These are phyloP conservation scores for Candida ortonii DNA, from an alignment of 805 yeast species.

Conservation along the genomic window DNA sequence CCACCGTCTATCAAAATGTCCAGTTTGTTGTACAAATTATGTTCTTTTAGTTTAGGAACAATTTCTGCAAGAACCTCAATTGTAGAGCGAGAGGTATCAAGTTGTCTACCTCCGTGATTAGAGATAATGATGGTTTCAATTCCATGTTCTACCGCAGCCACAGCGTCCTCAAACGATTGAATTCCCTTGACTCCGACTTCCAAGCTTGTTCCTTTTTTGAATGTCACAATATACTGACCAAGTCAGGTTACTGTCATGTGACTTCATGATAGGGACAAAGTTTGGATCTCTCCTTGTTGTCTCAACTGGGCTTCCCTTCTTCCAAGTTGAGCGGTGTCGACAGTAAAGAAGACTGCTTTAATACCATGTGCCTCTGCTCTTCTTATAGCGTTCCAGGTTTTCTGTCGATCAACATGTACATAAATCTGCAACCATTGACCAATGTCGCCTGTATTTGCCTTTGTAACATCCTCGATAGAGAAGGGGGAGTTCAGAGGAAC, in stretches of 20 bases:
- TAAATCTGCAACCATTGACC: conserved; percentile 81
- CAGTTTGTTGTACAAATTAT: conserved; percentile 34
- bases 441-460: conserved; percentile 58
- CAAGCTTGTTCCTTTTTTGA: conserved; percentile 41
- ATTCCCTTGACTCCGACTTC: conserved; percentile 56
- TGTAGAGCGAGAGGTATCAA: conserved; percentile 57
- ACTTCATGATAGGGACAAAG: conserved; percentile 43
- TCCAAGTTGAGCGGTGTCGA: conserved; percentile 84
- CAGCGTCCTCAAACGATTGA: conserved; percentile 59
- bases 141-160: conserved; percentile 51
- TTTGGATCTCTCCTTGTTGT: not conserved
- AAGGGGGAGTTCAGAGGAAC: conserved; percentile 82
- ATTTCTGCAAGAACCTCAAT: conserved; percentile 55
- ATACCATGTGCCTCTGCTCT: conserved; percentile 56
- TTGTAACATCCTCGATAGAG: conserved; percentile 73
- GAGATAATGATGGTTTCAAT: conserved; percentile 62
- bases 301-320: conserved; percentile 64
- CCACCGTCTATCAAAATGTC: conserved; percentile 38
- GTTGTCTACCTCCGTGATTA: conserved; percentile 72
- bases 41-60: conserved; percentile 32
- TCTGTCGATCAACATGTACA: conserved; percentile 64
- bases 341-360: conserved; percentile 78
- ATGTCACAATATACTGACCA: no score
- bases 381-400: conserved; percentile 52
- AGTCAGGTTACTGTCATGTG: conserved; percentile 75